Evolutionary conservation across 2,329 filamentous ascomycete species (phyloP).

Genomic region (Colletotrichum sidae): DNA sequence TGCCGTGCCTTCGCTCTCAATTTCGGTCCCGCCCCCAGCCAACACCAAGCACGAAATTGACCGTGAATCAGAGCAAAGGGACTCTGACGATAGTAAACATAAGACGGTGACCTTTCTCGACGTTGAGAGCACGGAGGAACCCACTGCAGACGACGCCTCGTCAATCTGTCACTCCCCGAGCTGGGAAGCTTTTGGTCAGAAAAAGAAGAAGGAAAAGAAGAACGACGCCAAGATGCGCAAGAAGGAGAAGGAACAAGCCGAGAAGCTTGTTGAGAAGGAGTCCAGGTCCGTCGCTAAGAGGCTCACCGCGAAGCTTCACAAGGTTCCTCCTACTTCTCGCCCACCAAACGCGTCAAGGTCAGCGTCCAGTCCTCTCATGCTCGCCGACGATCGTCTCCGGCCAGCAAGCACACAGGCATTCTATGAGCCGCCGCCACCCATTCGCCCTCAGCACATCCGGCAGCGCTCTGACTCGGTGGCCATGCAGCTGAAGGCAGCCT

Average conservation of each 20-base stretch:
- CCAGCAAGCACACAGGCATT: slow-evolving; percentile 28
- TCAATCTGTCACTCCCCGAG: slow-evolving; percentile 71
- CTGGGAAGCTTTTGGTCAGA: slow-evolving; percentile 68
- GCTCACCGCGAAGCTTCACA: slow-evolving; percentile 50
- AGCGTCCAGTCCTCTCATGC: slow-evolving; percentile 26
- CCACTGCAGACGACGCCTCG: slow-evolving; percentile 58
- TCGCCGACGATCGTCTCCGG: slow-evolving; percentile 23
- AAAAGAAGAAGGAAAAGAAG: slow-evolving; percentile 66
- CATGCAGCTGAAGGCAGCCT: slow-evolving; percentile 35
- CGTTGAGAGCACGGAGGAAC: slow-evolving; percentile 46
- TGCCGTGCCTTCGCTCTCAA: slow-evolving; percentile 45
- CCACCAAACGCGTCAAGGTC: slow-evolving; percentile 32
- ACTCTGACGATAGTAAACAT: slow-evolving; percentile 43
- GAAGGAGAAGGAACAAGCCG: slow-evolving; percentile 54
- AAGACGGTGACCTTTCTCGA: slow-evolving; percentile 56
- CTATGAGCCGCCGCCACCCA: slow-evolving; percentile 18
- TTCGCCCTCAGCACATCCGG: slow-evolving; percentile 26
- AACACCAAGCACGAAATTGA: slow-evolving; percentile 27
- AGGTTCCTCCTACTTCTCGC: slow-evolving; percentile 45
- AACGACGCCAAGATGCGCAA: slow-evolving; percentile 52
- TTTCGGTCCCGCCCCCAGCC: slow-evolving; percentile 45
- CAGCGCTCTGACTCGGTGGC: slow-evolving; percentile 36
- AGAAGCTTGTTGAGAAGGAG: slow-evolving; percentile 47
- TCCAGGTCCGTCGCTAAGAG: slow-evolving; percentile 52
- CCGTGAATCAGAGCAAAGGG: slow-evolving; percentile 31